A percentile compares a stretch with the other conserved stretches of the same genome.
Conservation (phyloP, 805 yeast genomes). For the Yamadazyma sp. region DNA sequence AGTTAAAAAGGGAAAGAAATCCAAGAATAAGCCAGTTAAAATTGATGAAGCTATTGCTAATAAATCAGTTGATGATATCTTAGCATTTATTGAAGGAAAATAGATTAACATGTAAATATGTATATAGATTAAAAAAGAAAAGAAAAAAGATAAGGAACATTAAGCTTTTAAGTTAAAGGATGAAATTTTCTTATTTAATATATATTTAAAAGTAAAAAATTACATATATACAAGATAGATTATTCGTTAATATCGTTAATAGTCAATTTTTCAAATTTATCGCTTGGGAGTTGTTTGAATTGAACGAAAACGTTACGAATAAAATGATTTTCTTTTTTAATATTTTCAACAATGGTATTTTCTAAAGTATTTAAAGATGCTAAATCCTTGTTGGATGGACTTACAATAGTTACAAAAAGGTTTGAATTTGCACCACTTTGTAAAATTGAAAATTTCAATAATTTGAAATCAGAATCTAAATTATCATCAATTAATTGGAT, state of each 20-base stretch:
- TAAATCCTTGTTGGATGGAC: conserved; percentile 22
- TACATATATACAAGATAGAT: conserved; percentile 1
- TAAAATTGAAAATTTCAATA: conserved; percentile 46
- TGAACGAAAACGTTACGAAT: conserved; percentile 34
- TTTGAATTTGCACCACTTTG: conserved; percentile 59
- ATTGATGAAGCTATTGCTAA: conserved; percentile 44
- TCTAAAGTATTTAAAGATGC: conserved; percentile 30
- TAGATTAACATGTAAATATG: conserved; percentile 5
- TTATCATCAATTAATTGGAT: conserved; percentile 35
- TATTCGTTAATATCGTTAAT: conserved; percentile 8
- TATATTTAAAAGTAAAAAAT: not conserved
- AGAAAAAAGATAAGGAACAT: no score
- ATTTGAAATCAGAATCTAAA: conserved; percentile 22
- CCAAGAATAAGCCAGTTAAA: conserved; percentile 13
- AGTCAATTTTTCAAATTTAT: conserved; percentile 2
- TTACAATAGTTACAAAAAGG: conserved; percentile 28
- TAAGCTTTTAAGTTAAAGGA: not conserved
- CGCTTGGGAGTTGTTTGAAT: conserved; percentile 8
- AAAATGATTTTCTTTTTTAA: conserved; percentile 39
- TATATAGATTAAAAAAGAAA: conserved; percentile 4
- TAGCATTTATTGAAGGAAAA: conserved; percentile 66
- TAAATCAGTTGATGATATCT: conserved; percentile 68
- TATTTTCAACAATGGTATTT: conserved; percentile 27
- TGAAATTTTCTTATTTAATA: not conserved
- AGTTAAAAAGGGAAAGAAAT: conserved; percentile 5